These are phyloP conservation scores for Helianthus tuberosus DNA, from an alignment of 129 eudicot genomes.

Conservation along the genomic window DNA sequence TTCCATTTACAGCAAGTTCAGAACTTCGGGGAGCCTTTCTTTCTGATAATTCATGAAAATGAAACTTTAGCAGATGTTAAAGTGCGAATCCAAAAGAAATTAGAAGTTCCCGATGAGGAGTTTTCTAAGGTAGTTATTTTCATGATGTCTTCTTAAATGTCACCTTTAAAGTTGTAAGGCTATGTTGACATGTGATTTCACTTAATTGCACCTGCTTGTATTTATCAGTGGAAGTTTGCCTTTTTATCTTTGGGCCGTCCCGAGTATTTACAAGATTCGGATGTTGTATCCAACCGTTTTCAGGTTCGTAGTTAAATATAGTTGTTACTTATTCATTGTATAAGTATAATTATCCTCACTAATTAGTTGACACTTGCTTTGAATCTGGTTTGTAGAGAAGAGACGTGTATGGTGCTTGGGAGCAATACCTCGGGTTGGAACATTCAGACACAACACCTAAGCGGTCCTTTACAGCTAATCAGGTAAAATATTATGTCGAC, in stretches of 20 bases:
- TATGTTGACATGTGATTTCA: neutral
- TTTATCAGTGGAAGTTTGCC: conserved; percentile 88
- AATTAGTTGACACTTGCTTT: neutral
- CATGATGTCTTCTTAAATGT: neutral
- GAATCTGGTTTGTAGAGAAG: conserved; percentile 46
- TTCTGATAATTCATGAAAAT: conserved; percentile 77
- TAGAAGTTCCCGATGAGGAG: conserved; percentile 88
- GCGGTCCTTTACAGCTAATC: conserved; percentile 71
- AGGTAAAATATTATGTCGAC: conserved; percentile 40
- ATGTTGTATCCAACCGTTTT: conserved; percentile 76
- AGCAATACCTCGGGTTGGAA: conserved; percentile 95
- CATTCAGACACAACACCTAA: conserved; percentile 82
- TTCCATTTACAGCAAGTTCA: conserved; percentile 63
- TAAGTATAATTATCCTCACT: neutral
- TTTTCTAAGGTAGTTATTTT: conserved; percentile 63
- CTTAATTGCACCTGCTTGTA: neutral
- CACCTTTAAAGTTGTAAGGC: neutral
- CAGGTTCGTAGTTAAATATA: conserved; percentile 53
- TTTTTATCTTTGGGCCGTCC: conserved; percentile 80
- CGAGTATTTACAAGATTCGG: conserved; percentile 83
- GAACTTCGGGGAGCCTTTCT: conserved; percentile 94
- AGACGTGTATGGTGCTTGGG: conserved; percentile 98
- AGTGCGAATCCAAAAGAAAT: conserved; percentile 74
- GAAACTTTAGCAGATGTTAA: conserved; percentile 89
- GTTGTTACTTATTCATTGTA: neutral